Base-by-base conservation (phyloP, 257 asterid species). In the Nicotiana attenuata region DNA sequence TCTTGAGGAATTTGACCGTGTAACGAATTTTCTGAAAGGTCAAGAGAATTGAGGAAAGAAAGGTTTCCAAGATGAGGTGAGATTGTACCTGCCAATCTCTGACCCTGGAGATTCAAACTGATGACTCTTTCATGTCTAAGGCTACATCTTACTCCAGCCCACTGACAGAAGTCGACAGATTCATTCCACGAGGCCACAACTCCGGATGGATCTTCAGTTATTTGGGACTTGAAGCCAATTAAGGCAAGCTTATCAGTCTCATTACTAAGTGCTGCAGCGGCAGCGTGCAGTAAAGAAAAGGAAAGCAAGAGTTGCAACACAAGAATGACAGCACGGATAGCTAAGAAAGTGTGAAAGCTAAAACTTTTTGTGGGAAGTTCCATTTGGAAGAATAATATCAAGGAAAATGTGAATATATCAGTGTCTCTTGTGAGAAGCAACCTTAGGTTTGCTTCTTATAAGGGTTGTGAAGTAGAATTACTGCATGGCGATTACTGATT, bases 61-160 rank as follows among this genome's bases (percentile, higher is more conserved):
- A 90, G 75, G 50, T 84, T 89, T 78, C 91, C 91, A n/a, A 88
- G 24, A 4, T 81, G 85, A 71, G 89, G 85, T 4, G 94, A 53
- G 1, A 89, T 11, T 0, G 65, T 65, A 63, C 94, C 92, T 24
- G 82, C 65, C 65, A 89, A 65, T 9, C 53, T 53, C 19, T 16
- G 82, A 2, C 80, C 82, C 11, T 81, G 56, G 81, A 91, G 90
- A 66, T 84, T 83, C 69, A 89, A 83, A 85, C 66, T 57, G 16
- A 61, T 80, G 75, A 89, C 90, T 65, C 89, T 77, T 60, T 82
- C 67, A 38, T 66, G 67, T 41, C 47, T n/a, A 10, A 1, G 24
- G 73, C 84, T 82, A 66, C 91, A 89, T 22, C 17, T 38, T 31
- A 89, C 87, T 20, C 92, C 92, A 50, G 81, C 82, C 94, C 94